These are phyloP conservation scores for Boechera divaricarpa DNA, from an alignment of 345 rosid genomes.

Conservation along the genomic window DNA sequence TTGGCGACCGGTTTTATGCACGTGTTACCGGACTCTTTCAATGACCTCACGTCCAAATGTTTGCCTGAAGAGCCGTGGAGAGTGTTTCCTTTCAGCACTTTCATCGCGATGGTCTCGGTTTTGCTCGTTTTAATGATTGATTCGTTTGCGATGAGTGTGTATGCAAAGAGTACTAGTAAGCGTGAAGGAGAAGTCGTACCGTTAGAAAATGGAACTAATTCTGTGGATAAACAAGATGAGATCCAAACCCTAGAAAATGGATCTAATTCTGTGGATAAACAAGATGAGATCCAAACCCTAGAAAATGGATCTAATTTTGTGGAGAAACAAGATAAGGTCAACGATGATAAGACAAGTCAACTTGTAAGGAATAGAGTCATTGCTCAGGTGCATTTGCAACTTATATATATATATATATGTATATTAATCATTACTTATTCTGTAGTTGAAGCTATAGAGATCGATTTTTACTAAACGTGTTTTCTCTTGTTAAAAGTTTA, in stretches of 20 bases:
- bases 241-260: slow-evolving; percentile 29
- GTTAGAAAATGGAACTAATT: slow-evolving; percentile 20
- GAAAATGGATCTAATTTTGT: slow-evolving; percentile 2
- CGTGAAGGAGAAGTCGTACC: neutral
- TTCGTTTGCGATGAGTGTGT: slow-evolving; percentile 39
- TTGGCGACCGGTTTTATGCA: slow-evolving; percentile 55
- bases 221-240: slow-evolving; percentile 1
- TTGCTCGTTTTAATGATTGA: slow-evolving; percentile 45
- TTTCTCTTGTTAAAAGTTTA: too few relatives aligned
- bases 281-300: slow-evolving; percentile 25
- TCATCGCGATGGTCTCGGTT: slow-evolving; percentile 50
- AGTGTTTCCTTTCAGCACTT: slow-evolving; percentile 47
- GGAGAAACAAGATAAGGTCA: slow-evolving; percentile 10
- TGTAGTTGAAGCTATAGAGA: neutral
- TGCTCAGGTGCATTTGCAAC: slow-evolving; percentile 34
- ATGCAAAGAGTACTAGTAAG: neutral
- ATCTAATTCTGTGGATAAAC: slow-evolving; percentile 5
- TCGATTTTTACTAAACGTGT: neutral
- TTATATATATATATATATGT: neutral
- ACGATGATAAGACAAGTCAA: neutral
- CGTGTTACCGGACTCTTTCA: slow-evolving; percentile 47
- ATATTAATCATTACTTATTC: neutral
- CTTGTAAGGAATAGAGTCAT: neutral
- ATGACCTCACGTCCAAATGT: slow-evolving; percentile 37
- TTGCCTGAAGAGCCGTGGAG: slow-evolving; percentile 46